Evolutionary conservation across 1,139 yeast species (phyloP).

Genomic region (Blastobotrys illinoisensis): DNA sequence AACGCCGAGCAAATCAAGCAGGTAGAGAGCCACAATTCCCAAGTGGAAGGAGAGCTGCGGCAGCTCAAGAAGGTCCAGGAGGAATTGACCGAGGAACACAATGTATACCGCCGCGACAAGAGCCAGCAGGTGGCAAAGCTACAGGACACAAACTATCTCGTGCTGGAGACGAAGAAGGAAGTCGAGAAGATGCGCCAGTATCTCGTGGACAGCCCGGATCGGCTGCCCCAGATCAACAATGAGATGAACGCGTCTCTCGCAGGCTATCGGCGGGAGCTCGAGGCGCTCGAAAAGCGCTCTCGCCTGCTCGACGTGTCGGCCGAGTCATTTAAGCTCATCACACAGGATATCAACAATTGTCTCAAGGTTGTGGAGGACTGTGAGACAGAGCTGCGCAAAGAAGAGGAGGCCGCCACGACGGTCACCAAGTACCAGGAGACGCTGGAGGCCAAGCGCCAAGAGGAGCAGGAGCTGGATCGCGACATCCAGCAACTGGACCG

Average conservation of each 20-base stretch:
- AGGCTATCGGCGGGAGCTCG: slow-evolving; percentile 39
- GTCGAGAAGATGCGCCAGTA: slow-evolving; percentile 56
- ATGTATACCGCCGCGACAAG: slow-evolving; percentile 60
- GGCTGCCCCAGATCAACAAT: slow-evolving; percentile 48
- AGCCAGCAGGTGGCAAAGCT: slow-evolving; percentile 48
- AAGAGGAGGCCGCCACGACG: slow-evolving; percentile 41
- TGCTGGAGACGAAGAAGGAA: slow-evolving; percentile 54
- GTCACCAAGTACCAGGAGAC: slow-evolving; percentile 43
- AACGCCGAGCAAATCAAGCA: slow-evolving; percentile 38
- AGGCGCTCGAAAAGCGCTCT: slow-evolving; percentile 44
- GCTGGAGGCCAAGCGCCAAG: slow-evolving; percentile 42
- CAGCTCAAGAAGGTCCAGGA: slow-evolving; percentile 62
- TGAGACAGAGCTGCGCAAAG: slow-evolving; percentile 45
- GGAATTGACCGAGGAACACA: slow-evolving; percentile 57
- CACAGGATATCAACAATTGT: slow-evolving; percentile 49
- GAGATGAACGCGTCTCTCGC: slow-evolving; percentile 50
- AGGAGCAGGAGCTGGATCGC: slow-evolving; percentile 46
- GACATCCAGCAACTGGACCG: slow-evolving; percentile 47
- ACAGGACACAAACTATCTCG: slow-evolving; percentile 49
- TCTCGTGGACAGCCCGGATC: slow-evolving; percentile 56
- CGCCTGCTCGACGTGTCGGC: slow-evolving; percentile 51
- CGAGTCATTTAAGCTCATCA: slow-evolving; percentile 54
- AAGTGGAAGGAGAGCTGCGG: slow-evolving; percentile 59
- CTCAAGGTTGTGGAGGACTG: slow-evolving; percentile 55
- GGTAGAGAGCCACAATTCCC: slow-evolving; percentile 50